Evolutionary conservation across 805 yeast genomes (phyloP), one percentile per base, ranked within the genome.

Genomic region (Tetrapisispora taiwanensis): DNA sequence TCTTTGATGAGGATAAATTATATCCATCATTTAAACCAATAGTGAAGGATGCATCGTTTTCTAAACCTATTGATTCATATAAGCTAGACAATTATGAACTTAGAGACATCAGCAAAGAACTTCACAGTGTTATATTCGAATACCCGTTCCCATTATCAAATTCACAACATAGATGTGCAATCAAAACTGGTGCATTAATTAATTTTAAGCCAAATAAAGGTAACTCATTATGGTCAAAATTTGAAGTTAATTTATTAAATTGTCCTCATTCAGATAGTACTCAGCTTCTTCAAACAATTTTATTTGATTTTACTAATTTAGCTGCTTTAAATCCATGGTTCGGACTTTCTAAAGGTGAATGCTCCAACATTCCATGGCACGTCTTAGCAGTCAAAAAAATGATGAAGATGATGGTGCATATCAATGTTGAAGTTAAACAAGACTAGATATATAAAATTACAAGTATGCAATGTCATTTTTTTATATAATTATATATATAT

Each of bases 181-280:
- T 82, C 53, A 76, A 78, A 48, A 77, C 85, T 1, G 92, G 92
- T 0, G 83, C 78, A 47, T 59, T 84, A 43, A 53, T 81, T 7
- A 78, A 74, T 46, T 59, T 59, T 33, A 52, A 52, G 27, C n/a
- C 36, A 18, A 36, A 41, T 18, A 28, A 43, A 17, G 54, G 55
- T 2, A 53, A 62, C 28, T 54, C 65, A 26, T 48, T 52, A 5
- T 44, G 69, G 36, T 58, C 63, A 12, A 57, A 74, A 4, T 73
- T 78, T 48, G 92, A 84, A 52, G 75, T 81, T 7, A 81, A 78
- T 50, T 64, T 84, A 28, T 62, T 84, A 50, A 83, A 88, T 55
- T 84, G 90, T 53, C 86, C 88, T 15, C 75, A 78, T 32, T 77
- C 78, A 34, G 75, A 84, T 61, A 72, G 76, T 44, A 69, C 78